Base-by-base conservation (phyloP, 2,329 filamentous ascomycete species). In the Stemphylium vesicarium region DNA sequence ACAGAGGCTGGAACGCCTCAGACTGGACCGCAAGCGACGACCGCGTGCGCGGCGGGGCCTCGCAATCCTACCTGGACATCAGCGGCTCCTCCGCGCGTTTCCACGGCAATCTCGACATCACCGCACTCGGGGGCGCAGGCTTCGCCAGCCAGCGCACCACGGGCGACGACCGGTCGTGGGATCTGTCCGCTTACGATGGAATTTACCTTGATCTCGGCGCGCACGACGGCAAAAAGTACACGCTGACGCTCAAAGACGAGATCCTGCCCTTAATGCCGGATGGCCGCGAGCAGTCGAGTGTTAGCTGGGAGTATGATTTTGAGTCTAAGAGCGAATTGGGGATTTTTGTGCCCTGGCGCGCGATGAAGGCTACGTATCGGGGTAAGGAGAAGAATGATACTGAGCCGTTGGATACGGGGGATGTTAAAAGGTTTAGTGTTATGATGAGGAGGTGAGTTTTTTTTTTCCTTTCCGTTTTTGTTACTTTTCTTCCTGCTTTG, bases 111-210 rank as follows among this genome's bases (percentile, higher is more conserved):
- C 81, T 95, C 16, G 90, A 95, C 75, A 91, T 88, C 59, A 82
- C 82, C 48, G 86, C 89, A 0, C 84, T 95, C 0, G 90, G 90
- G 22, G 90, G 90, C 26, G 91, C 91, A 0, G 91, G 91, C 4
- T 95, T 96, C 70, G 91, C 91, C 9, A 91, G 88, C 4, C 91
- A 94, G 71, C 84, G 88, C 41, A 92, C 88, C 4, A 81, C 80
- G 3, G 75, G 75, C 35, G 84, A 86, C 7, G 77, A 82, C 35
- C 75, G 81, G 12, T 76, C 77, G 20, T 89, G 88, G 83, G 83
- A 95, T 65, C 75, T 95, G 7, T 83, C 82, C 1, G 68, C 64
- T 10, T 89, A 87, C 63, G 81, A 85, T 40, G 89, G 89, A 2
- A 75, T 92, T 20, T 73, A 81, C 59, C 62, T 92, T 4, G 69